Evolutionary conservation across 495 filamentous ascomycete species (phyloP), one percentile per base, ranked within the genome.

Genomic region (Staphylotrichum longicolle): DNA sequence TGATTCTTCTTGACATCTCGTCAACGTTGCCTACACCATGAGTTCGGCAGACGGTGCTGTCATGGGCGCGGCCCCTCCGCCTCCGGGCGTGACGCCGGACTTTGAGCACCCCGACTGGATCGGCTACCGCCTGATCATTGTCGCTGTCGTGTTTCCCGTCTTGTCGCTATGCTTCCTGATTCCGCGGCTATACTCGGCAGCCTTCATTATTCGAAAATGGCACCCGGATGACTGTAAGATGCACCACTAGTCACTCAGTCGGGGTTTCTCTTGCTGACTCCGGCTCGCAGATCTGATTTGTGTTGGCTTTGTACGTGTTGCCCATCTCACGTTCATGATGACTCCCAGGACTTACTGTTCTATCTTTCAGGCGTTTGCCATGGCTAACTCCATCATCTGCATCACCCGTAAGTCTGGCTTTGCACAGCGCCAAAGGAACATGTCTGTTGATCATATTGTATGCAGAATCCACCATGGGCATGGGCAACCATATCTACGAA

Each of bases 151-250:
- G 34, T 65, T 58, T 49, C 63, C 66, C 6, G 63, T 62, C 7
- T 15, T 47, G 12, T 60, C 48, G 1, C 14, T 50, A 0, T 50
- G 30, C 48, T 50, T 71, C 48, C 35, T 73, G 20, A 2, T 63
- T 10, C 47, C 66, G 20, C 61, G 67, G 30, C 42, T 69, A 10
- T 72, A 67, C 41, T 60, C 72, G 5, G 61, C 62, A 7, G 32
- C 47, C 10, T 63, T 51, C 45, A 59, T 71, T n/a, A 37, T 70
- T 10, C 63, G 54, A 15, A 63, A 63, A 40, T 66, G 67, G 61
- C 65, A 71, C 49, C 7, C 55, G 32, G 68, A 72, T 65, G 66
- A 71, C 44, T 65, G 71, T 67, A 55, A 70, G 65, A 41, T 32
- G 7, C 33, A 54, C 2, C 12, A 11, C 48, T 20, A 14, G 3